phyloP scores from a whole-genome alignment of 257 asterid genomes.

The Cordia subcordata region DNA sequence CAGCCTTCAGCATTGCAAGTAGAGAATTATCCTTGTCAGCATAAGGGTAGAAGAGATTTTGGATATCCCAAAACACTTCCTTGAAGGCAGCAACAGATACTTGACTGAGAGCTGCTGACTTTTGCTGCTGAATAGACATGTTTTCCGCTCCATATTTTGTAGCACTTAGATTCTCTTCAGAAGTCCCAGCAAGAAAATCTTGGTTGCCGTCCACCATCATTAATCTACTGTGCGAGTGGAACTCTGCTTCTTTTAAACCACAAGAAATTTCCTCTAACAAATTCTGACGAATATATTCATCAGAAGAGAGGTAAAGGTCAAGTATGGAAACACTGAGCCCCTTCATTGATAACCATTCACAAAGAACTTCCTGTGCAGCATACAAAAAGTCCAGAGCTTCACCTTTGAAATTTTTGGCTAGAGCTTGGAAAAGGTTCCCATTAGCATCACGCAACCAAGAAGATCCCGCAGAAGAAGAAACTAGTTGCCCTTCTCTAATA shows the following conservation, averaged over 20 bases:
- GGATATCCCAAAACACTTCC: slow-evolving; percentile 60
- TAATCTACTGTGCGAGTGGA: slow-evolving; percentile 41
- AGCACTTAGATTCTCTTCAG: slow-evolving; percentile 35
- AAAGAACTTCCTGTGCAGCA: slow-evolving; percentile 66
- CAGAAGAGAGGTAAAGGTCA: slow-evolving; percentile 74
- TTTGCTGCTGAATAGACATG: slow-evolving; percentile 41
- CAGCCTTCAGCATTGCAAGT: slow-evolving; percentile 82
- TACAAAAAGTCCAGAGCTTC: slow-evolving; percentile 46
- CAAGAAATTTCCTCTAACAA: slow-evolving; percentile 58
- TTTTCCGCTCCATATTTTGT: slow-evolving; percentile 29
- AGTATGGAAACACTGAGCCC: slow-evolving; percentile 85
- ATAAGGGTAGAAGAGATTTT: slow-evolving; percentile 60
- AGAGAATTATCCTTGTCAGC: slow-evolving; percentile 51
- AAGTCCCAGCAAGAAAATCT: slow-evolving; percentile 46
- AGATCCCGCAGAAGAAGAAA: slow-evolving; percentile 52
- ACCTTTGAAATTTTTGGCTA: slow-evolving; percentile 40
- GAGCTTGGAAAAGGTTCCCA: slow-evolving; percentile 55
- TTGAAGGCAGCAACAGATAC: slow-evolving; percentile 69
- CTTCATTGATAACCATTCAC: slow-evolving; percentile 80
- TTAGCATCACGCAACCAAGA: slow-evolving; percentile 67
- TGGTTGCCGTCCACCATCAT: slow-evolving; percentile 51
- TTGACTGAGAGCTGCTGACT: slow-evolving; percentile 53
- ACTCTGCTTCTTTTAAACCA: slow-evolving; percentile 81
- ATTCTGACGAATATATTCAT: slow-evolving; percentile 45
- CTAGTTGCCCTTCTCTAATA: slow-evolving; percentile 63